Base-by-base conservation (phyloP, 352 stramenopile genomes). In the Stramenopiles sp. region DNA sequence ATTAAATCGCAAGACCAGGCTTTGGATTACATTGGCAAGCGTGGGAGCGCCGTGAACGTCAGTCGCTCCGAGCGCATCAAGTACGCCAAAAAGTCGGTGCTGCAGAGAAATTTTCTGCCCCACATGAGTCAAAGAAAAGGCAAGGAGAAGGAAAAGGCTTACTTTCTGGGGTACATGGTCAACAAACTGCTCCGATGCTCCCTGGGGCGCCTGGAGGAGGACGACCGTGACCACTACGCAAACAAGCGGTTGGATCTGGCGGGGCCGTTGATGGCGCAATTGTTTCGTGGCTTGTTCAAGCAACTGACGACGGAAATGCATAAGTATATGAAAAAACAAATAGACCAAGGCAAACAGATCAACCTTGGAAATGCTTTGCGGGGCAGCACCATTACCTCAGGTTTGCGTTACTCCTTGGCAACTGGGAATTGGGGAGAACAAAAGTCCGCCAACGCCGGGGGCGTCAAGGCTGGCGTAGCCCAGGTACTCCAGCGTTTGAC, bases 231-330 rank as follows among this genome's bases (percentile, higher is more conserved):
- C 86, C 94, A 99, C 82, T 99, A 99, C 83, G 94, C 93, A 73
- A 99, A 99, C 86, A 99, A 99, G 80, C 88, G 96, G 37, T 80
- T 99, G 35, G 96, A 99, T 89, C 84, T 99, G 73, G 96, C 95
- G 30, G 96, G 96, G 76, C 93, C 94, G 3, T 81, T 99, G 74
- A 84, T 99, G 1, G 94, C 89, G 33, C 91, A 93, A 35, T 84
- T 99, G 48, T 99, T 99, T 84, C 89, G 94, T 74, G 86, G 97
- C 53, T 83, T 99, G 32, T 98, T 99, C 81, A 90, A 96, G 79
- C 98, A 98, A 80, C 84, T 99, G 49, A 98, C 92, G 1, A 98
- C 97, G 83, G 94, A 98, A 78, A 92, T 99, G 25, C 93, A 95
- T 79, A 89, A 87, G 53, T 93, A 92, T 78, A 77, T 94, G 69